Percentiles rank a stretch among this genome's conserved stretches.
Evolutionary conservation across 2,329 filamentous ascomycete genomes (phyloP).

Genomic region (Hysterium pulicare): DNA sequence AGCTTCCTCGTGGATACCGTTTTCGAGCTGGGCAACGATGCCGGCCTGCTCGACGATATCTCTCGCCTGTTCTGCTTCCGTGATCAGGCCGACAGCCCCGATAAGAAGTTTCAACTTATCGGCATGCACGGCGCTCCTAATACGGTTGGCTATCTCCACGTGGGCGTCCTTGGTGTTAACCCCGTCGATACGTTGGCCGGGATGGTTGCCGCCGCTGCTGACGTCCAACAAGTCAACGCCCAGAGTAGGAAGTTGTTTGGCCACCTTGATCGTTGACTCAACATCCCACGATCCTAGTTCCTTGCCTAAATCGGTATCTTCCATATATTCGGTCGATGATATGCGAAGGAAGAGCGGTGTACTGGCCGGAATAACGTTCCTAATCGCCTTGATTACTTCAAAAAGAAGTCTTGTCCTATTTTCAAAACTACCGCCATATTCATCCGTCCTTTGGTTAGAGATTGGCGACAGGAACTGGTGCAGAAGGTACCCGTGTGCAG

Average conservation of each 20-base stretch:
- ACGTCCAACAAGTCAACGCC: slow-evolving; percentile 47
- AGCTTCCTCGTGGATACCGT: slow-evolving; percentile 14
- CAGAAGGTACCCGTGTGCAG: slow-evolving; percentile 42
- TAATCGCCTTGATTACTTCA: slow-evolving; percentile 40
- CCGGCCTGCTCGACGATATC: slow-evolving; percentile 42
- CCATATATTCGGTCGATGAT: slow-evolving; percentile 37
- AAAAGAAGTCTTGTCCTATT: slow-evolving; percentile 38
- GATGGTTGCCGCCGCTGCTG: slow-evolving; percentile 45
- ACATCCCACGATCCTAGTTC: slow-evolving; percentile 39
- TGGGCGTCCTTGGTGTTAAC: slow-evolving; percentile 43
- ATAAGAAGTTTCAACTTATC: slow-evolving; percentile 39
- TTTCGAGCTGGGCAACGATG: slow-evolving; percentile 12
- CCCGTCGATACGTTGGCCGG: slow-evolving; percentile 42
- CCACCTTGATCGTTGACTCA: slow-evolving; percentile 37
- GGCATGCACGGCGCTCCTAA: slow-evolving; percentile 40
- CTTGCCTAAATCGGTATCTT: slow-evolving; percentile 29
- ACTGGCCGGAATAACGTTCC: slow-evolving; percentile 26
- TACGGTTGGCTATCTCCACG: slow-evolving; percentile 45
- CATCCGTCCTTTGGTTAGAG: slow-evolving; percentile 41
- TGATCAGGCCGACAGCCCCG: slow-evolving; percentile 54
- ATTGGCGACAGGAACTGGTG: slow-evolving; percentile 40
- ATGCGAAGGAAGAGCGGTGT: slow-evolving; percentile 38
- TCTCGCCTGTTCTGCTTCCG: slow-evolving; percentile 50
- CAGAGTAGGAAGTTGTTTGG: slow-evolving; percentile 39
- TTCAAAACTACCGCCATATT: slow-evolving; percentile 42